Evolutionary conservation across 495 filamentous ascomycete genomes (phyloP), one percentile per base, ranked within the genome.

Genomic region (Aspergillus hancockii): DNA sequence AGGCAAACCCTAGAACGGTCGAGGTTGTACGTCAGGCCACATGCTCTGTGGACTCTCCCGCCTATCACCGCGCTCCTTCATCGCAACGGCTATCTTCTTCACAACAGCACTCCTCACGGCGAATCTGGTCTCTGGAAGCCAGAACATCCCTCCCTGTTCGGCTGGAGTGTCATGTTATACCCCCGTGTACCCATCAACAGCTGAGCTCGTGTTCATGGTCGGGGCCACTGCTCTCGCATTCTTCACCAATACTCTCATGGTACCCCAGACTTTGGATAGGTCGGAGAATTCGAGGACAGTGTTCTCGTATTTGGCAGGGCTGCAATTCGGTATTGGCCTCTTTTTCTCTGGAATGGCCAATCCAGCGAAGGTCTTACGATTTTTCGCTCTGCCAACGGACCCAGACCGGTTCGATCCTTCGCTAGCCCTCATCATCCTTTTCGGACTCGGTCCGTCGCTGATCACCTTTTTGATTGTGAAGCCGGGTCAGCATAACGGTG

Each of bases 21-120:
- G 75, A 46, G 83, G 83, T 25, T 86, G 83, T 59, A 85, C 83
- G 13, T 84, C 82, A 2, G 84, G 84, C 31, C 84, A 87, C 64
- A 84, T 87, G 76, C 78, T 87, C 34, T 84, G 82, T 58, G 84
- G 84, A 0, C 56, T 86, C 6, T 77, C 83, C 0, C 80, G 80
- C 31, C 69, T 82, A 16, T 82, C 78, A 4, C 61, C 71, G 19
- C 79, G 83, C 43, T 84, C 82, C 9, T 49, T 83, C 10, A 76
- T 81, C 49, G 79, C 83, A 36, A 82, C 82, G 0, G 73, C 69
- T 8, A 69, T 76, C n/a, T 86, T 87, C 73, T 86, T 84, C 68
- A 73, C 74, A 1, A 67, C 75, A 0, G 83, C 81, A 18, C 51
- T 84, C 4, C 38, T 82, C 28, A 83, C 82, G 0, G 79, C 82